Base-by-base conservation (phyloP, 306 rosid genomes). In the Cucumis sativus region DNA sequence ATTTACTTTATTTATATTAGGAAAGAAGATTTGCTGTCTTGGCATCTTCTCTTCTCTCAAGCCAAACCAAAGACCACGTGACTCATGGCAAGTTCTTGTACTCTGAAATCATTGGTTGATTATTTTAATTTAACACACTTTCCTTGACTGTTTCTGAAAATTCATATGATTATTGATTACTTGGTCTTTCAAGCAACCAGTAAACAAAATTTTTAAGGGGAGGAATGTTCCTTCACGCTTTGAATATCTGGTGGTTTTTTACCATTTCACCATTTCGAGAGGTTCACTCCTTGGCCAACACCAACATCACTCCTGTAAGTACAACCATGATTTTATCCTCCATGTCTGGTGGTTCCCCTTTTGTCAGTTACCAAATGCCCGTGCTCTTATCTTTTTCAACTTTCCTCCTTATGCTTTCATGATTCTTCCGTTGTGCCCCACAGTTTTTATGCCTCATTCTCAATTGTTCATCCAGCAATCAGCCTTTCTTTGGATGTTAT, bases 41-140 rank as follows among this genome's bases (percentile, higher is more conserved):
- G 88, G 92, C 83, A 75, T 94, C 98, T 80, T 82, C 97, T 55
- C 87, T 91, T 75, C 85, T 94, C 56, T 94, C 98, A 16, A 91
- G 98, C 90, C 98, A 94, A 88, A 94, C 97, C 57, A 94, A 94
- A 91, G 98, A 88, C 82, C 88, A 85, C 67, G 93, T 94, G 64
- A 90, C 84, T 81, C 87, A 88, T 80, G 96, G 96, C 85, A 88
- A 80, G 92, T 78, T 75, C 78, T 78, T 63, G 10, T 45, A 20
- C 79, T 74, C 70, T 77, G 25, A 30, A 51, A 33, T 28, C 16
- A 47, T 55, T 67, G 33, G 28, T 66, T 37, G 41, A 45, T 59
- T 21, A 16, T 64, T 52, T 74, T 74, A 74, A 54, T 73, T 7
- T 10, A 65, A 45, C 49, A 28, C 41, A 39, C 56, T 54, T 17